Conservation (phyloP, 2,329 filamentous ascomycete species). For the Neonectria neomacrospora region DNA sequence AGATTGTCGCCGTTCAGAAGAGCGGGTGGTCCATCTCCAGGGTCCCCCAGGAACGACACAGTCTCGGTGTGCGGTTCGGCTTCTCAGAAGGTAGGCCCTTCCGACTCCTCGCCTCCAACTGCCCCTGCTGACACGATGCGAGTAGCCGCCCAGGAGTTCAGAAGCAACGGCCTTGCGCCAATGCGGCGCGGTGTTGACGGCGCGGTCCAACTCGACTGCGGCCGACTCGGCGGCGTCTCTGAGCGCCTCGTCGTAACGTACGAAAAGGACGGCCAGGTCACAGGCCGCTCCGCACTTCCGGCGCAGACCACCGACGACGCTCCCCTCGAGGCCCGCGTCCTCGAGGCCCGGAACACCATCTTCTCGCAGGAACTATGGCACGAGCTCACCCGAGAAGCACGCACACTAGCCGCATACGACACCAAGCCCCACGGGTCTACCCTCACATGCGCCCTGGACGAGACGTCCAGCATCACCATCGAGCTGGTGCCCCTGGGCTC, state of each 20-base stretch:
- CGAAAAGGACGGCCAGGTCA: conserved; percentile 64
- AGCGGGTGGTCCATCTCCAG: conserved; percentile 88
- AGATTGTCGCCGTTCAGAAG: conserved; percentile 82
- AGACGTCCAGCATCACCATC: conserved; percentile 67
- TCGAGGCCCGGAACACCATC: conserved; percentile 80
- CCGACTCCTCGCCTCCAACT: background rate
- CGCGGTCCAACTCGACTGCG: conserved; percentile 76
- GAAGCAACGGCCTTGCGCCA: conserved; percentile 80
- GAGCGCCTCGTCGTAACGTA: conserved; percentile 76
- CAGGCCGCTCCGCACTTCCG: conserved; percentile 66
- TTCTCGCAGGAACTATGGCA: conserved; percentile 91
- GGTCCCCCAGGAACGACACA: conserved; percentile 76
- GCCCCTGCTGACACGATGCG: conserved; percentile 41
- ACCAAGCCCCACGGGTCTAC: conserved; percentile 71
- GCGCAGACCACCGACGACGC: conserved; percentile 64
- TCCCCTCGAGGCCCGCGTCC: conserved; percentile 73
- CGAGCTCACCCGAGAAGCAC: conserved; percentile 85
- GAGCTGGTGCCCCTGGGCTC: conserved; percentile 72
- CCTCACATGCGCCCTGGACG: conserved; percentile 66
- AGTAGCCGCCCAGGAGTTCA: conserved; percentile 66
- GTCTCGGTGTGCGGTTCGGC: conserved; percentile 87
- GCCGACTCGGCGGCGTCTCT: conserved; percentile 61
- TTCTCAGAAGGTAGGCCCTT: conserved; percentile 76
- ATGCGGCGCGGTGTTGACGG: conserved; percentile 81
- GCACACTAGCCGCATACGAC: conserved; percentile 75